phyloP scores from a whole-genome alignment of 441 rosid species.

The Dalechampia spathulata region DNA sequence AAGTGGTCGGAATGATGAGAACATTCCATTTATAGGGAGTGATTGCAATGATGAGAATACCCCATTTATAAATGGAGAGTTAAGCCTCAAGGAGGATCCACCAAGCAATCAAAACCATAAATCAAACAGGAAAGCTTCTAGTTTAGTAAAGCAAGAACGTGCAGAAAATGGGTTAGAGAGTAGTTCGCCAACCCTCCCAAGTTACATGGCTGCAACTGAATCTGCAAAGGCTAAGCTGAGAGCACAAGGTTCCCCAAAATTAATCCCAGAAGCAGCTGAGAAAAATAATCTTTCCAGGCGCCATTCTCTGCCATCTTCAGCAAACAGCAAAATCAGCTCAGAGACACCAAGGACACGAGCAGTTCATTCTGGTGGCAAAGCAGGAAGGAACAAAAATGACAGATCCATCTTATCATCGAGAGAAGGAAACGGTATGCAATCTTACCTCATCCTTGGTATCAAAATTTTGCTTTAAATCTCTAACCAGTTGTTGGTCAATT shows the following conservation, averaged over 20 bases:
- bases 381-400: constrained; percentile 52
- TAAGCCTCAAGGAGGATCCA: constrained; percentile 44
- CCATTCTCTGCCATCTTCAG: constrained; percentile 70
- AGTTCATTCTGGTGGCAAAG: constrained; percentile 47
- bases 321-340: constrained; percentile 59
- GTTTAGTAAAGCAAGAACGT: constrained; percentile 44
- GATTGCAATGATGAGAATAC: constrained; percentile 41
- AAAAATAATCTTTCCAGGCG: constrained; percentile 53
- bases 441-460: background rate
- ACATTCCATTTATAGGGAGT: no score
- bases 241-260: constrained; percentile 68
- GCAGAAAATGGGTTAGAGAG: constrained; percentile 58
- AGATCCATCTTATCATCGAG: constrained; percentile 48
- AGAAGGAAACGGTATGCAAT: constrained; percentile 64
- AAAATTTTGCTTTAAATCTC: background rate
- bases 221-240: constrained; percentile 94
- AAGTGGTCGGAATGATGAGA: constrained; percentile 19
- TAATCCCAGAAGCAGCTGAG: constrained; percentile 59
- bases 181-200: constrained; percentile 70
- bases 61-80: constrained; percentile 36
- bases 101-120: constrained; percentile 42
- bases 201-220: constrained; percentile 94
- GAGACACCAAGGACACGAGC: constrained; percentile 72
- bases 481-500: background rate
- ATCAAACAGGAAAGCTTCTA: constrained; percentile 43